Percentiles rank a stretch among this genome's conserved stretches.
Evolutionary conservation across 495 filamentous ascomycete genomes (phyloP).

Genomic region (Saxophila tyrrhenica): DNA sequence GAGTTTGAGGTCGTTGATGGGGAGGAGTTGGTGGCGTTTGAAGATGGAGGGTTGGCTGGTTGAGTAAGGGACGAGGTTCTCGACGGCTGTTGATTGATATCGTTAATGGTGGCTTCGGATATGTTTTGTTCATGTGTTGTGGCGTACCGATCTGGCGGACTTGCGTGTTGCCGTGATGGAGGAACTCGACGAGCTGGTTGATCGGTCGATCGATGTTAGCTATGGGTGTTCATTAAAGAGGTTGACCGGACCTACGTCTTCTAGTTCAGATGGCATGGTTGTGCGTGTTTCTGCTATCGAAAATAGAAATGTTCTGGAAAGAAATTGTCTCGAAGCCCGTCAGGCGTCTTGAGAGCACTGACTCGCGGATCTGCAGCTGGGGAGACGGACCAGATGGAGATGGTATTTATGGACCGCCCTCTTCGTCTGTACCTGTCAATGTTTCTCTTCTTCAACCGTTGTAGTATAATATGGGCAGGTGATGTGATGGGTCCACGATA

Average conservation of each 20-base stretch:
- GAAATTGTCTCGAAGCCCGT: too few species aligned
- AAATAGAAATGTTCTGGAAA: neutral
- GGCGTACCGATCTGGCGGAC: constrained; percentile 60
- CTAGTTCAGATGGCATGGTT: constrained; percentile 68
- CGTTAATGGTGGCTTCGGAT: too few species aligned
- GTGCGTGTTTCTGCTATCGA: neutral
- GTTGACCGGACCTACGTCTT: constrained; percentile 49
- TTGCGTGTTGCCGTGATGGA: constrained; percentile 77
- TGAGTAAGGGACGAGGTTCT: constrained; percentile 80
- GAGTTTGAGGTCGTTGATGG: constrained; percentile 82
- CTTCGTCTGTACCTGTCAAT: too few species aligned
- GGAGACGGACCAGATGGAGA: too few species aligned
- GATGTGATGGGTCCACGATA: neutral
- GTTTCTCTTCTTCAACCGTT: too few species aligned
- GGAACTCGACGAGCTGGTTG: constrained; percentile 80
- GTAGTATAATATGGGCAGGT: too few species aligned
- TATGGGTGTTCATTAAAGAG: neutral
- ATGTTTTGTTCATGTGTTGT: neutral
- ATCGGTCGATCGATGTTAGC: neutral
- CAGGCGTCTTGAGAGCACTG: too few species aligned
- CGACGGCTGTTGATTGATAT: constrained; percentile 45
- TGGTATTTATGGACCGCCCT: neutral
- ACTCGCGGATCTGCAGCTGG: too few species aligned
- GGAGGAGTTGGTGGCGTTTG: constrained; percentile 65
- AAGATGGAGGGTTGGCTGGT: constrained; percentile 66